Percentiles rank a stretch among this genome's conserved stretches.
Conservation (phyloP, 306 rosid genomes). For the Cicer bijugum region DNA sequence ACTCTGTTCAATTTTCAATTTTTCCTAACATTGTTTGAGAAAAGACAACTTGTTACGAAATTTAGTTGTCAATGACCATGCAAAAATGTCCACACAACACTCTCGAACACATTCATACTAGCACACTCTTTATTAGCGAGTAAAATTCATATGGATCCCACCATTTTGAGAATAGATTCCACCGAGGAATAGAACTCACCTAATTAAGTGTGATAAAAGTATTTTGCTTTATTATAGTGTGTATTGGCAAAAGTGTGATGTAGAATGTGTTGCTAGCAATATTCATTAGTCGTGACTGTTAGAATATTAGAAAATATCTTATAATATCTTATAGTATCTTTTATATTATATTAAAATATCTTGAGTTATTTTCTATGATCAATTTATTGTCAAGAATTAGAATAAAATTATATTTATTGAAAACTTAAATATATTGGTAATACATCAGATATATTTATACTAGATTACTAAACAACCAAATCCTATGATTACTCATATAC, state of each 20-base stretch:
- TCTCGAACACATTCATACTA: background rate
- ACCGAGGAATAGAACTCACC: background rate
- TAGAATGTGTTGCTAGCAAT: background rate
- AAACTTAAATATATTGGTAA: too few relatives aligned
- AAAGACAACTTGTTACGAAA: conserved; percentile 2
- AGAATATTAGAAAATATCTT: too few relatives aligned
- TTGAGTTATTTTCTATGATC: too few relatives aligned
- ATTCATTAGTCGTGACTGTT: too few relatives aligned
- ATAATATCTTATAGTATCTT: too few relatives aligned
- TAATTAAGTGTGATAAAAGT: background rate
- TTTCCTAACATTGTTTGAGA: background rate
- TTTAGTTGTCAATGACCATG: conserved; percentile 1
- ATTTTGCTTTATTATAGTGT: background rate
- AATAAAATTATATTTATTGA: too few relatives aligned
- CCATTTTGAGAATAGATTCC: background rate
- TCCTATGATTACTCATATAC: too few relatives aligned
- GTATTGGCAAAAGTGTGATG: background rate
- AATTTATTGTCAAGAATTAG: too few relatives aligned
- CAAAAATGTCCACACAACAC: background rate
- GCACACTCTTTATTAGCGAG: background rate
- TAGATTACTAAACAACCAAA: too few relatives aligned
- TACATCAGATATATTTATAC: too few relatives aligned
- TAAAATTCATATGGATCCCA: background rate
- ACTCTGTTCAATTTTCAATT: background rate
- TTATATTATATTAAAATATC: too few relatives aligned